These are phyloP conservation scores for Aspergillus campestris DNA, from an alignment of 495 filamentous ascomycete species.

Conservation along the genomic window DNA sequence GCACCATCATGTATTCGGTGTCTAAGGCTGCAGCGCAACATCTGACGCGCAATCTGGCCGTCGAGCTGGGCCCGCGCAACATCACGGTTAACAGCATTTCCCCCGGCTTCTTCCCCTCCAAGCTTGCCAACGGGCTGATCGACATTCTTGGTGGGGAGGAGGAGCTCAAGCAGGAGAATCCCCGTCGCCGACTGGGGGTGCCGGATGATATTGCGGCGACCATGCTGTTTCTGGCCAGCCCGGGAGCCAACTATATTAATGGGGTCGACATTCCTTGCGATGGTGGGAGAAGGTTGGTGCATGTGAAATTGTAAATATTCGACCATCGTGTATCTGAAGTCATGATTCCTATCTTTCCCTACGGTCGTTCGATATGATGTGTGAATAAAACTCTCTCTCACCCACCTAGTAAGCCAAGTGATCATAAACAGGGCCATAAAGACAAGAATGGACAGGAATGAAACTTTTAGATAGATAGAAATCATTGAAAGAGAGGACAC, in stretches of 20 bases:
- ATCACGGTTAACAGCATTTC: constrained; percentile 71
- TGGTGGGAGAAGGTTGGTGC: too few species aligned
- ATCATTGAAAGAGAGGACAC: too few species aligned
- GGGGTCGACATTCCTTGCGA: too few species aligned
- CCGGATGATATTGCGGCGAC: constrained; percentile 69
- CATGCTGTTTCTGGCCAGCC: constrained; percentile 55
- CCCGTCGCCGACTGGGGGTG: constrained; percentile 52
- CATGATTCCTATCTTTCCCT: too few species aligned
- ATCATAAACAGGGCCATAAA: too few species aligned
- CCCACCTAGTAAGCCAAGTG: too few species aligned
- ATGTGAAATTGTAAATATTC: too few species aligned
- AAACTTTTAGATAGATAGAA: too few species aligned
- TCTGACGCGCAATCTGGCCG: constrained; percentile 61
- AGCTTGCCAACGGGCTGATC: constrained; percentile 66
- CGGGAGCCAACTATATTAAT: constrained; percentile 47
- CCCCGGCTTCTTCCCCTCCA: constrained; percentile 72
- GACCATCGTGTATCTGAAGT: too few species aligned
- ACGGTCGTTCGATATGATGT: too few species aligned
- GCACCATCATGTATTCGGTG: constrained; percentile 64
- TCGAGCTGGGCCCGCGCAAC: constrained; percentile 61
- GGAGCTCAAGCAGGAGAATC: constrained; percentile 45
- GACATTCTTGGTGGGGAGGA: constrained; percentile 50
- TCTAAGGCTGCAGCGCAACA: constrained; percentile 67
- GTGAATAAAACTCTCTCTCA: too few species aligned
- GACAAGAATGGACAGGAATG: too few species aligned